phyloP scores from a whole-genome alignment of 768 basidiomycete species.

The Agaricus sinodeliciosus region DNA sequence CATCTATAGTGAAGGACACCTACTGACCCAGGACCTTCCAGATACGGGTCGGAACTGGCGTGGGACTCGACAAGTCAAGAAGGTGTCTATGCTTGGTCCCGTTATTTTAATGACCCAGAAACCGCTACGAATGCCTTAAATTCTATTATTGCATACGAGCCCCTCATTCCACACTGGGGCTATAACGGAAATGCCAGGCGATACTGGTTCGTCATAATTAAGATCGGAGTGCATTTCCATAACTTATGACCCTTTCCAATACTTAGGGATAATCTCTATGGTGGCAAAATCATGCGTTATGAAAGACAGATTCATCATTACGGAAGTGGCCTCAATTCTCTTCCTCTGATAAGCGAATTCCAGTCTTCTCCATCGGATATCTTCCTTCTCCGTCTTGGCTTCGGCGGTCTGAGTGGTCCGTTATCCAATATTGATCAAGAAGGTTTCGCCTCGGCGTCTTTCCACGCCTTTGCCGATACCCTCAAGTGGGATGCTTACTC shows the following conservation, averaged over 20 bases:
- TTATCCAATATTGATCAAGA: slow-evolving; percentile 48
- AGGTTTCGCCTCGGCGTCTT: slow-evolving; percentile 50
- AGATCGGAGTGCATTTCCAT: neutral
- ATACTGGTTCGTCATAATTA: slow-evolving; percentile 34
- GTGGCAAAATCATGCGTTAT: slow-evolving; percentile 45
- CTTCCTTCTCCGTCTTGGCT: slow-evolving; percentile 46
- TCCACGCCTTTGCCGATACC: slow-evolving; percentile 53
- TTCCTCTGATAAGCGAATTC: slow-evolving; percentile 46
- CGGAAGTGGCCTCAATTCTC: slow-evolving; percentile 48
- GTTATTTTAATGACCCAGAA: slow-evolving; percentile 44
- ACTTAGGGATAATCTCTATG: slow-evolving; percentile 49
- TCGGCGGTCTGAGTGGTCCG: slow-evolving; percentile 48
- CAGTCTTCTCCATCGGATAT: slow-evolving; percentile 38
- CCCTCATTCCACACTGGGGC: slow-evolving; percentile 53
- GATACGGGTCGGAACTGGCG: slow-evolving; percentile 55
- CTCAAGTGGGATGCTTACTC: slow-evolving; percentile 53
- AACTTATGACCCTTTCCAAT: slow-evolving; percentile 1
- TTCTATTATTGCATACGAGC: slow-evolving; percentile 51
- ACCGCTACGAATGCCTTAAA: slow-evolving; percentile 48
- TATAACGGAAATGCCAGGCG: slow-evolving; percentile 54
- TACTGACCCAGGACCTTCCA: slow-evolving; percentile 14
- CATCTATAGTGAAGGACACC: neutral
- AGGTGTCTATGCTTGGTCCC: slow-evolving; percentile 49
- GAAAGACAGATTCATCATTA: slow-evolving; percentile 57
- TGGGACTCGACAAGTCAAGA: slow-evolving; percentile 55